Conservation (phyloP, 805 yeast genomes). For the Kodamaea laetipori region DNA sequence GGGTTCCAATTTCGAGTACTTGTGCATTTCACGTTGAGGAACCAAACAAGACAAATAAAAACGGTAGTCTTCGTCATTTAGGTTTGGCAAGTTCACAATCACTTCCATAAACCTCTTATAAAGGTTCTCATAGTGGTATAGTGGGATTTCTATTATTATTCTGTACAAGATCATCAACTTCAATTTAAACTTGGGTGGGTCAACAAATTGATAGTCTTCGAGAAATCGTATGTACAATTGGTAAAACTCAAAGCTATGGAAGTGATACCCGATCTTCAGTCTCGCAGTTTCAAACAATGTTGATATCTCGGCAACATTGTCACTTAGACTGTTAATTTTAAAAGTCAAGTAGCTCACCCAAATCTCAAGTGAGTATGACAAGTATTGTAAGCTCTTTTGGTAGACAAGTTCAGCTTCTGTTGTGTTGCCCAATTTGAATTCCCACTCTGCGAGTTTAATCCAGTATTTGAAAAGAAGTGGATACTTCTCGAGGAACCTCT, state of each 20-base stretch:
- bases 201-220: slow-evolving; percentile 25
- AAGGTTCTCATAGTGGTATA: slow-evolving; percentile 53
- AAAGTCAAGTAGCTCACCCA: slow-evolving; percentile 55
- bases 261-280: slow-evolving; percentile 52
- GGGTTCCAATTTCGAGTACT: slow-evolving; percentile 20
- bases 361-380: slow-evolving; percentile 48
- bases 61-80: slow-evolving; percentile 12
- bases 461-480: slow-evolving; percentile 59
- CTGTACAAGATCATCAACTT: slow-evolving; percentile 48
- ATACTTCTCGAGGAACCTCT: slow-evolving; percentile 45
- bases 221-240: slow-evolving; percentile 50
- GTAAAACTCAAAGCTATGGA: slow-evolving; percentile 53
- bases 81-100: slow-evolving; percentile 27
- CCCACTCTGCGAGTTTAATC: slow-evolving; percentile 55
- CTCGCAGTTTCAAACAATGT: slow-evolving; percentile 51
- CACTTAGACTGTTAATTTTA: slow-evolving; percentile 32
- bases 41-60: slow-evolving; percentile 18
- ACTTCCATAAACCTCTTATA: slow-evolving; percentile 40
- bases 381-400: slow-evolving; percentile 26
- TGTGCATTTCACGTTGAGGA: slow-evolving; percentile 21
- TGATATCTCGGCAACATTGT: slow-evolving; percentile 33
- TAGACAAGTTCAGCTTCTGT: slow-evolving; percentile 28
- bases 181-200: slow-evolving; percentile 25
- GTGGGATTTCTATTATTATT: slow-evolving; percentile 55
- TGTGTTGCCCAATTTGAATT: slow-evolving; percentile 47